Evolutionary conservation across 2,329 filamentous ascomycete species (phyloP).

Genomic region (Cryphonectria carpinicola): DNA sequence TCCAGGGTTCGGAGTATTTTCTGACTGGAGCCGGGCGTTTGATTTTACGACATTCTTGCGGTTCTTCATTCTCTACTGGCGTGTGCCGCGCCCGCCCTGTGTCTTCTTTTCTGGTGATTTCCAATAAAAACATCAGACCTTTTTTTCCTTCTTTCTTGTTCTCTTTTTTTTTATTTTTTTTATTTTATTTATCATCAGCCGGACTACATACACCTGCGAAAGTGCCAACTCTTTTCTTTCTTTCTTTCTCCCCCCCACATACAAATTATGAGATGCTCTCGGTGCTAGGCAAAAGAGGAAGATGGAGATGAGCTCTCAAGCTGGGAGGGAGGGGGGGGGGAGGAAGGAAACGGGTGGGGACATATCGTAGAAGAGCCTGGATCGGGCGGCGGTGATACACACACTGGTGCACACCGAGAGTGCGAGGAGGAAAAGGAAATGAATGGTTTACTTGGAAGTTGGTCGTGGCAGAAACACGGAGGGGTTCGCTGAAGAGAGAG

Average conservation of each 20-base stretch:
- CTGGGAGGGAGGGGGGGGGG: too few species aligned
- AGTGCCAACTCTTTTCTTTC: background rate
- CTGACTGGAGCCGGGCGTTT: background rate
- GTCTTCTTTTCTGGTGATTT: background rate
- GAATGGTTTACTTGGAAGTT: background rate
- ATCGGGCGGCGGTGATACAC: too few species aligned
- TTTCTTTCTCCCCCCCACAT: background rate
- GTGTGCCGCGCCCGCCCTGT: background rate
- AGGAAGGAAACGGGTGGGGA: too few species aligned
- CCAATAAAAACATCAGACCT: background rate
- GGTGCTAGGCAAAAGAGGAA: background rate
- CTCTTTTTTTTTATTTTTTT: background rate
- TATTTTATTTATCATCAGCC: background rate
- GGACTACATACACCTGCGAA: too few species aligned
- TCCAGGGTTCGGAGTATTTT: background rate
- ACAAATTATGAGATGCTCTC: background rate
- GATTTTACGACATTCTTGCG: background rate
- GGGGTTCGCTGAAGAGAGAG: background rate
- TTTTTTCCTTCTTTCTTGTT: background rate
- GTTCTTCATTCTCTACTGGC: background rate
- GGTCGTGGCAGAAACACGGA: background rate
- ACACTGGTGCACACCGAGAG: too few species aligned
- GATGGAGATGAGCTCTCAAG: background rate
- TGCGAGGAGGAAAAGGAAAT: background rate
- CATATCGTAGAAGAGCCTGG: too few species aligned